These are phyloP conservation scores for Pseudogymnoascus sp. DNA, from an alignment of 2,329 filamentous ascomycete genomes.

Conservation along the genomic window DNA sequence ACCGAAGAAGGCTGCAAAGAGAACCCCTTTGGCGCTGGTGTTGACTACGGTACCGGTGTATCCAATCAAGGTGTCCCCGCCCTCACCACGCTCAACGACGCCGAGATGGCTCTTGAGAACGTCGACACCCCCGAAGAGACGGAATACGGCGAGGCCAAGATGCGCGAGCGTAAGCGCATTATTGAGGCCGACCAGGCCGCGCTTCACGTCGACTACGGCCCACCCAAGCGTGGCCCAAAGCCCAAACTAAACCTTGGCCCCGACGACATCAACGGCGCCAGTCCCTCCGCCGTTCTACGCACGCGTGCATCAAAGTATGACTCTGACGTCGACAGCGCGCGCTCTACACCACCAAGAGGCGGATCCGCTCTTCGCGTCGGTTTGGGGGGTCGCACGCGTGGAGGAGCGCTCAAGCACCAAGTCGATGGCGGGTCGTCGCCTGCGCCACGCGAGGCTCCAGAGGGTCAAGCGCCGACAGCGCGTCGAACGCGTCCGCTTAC, in stretches of 20 bases:
- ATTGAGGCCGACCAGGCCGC: constrained; percentile 61
- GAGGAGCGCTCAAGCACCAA: constrained; percentile 49
- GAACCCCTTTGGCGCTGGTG: constrained; percentile 77
- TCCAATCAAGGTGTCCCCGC: constrained; percentile 62
- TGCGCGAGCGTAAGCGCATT: constrained; percentile 66
- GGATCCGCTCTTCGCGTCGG: constrained; percentile 29
- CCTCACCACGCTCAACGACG: constrained; percentile 55
- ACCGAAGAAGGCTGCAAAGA: constrained; percentile 76
- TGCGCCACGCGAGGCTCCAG: constrained; percentile 30
- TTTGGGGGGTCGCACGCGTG: constrained; percentile 15
- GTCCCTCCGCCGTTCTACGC: constrained; percentile 41
- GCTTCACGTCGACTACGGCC: constrained; percentile 33
- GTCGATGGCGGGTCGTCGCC: constrained; percentile 52
- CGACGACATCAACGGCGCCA: constrained; percentile 44
- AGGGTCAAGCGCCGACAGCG: constrained; percentile 32
- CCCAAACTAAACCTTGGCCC: constrained; percentile 29
- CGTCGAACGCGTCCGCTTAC: constrained; percentile 67
- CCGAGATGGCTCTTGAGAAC: constrained; percentile 62
- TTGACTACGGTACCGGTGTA: constrained; percentile 56
- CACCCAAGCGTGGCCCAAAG: constrained; percentile 45
- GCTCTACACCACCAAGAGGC: constrained; percentile 40
- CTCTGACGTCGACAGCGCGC: constrained; percentile 44
- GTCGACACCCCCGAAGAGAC: constrained; percentile 63
- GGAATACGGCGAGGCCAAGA: constrained; percentile 63
- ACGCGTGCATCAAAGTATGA: constrained; percentile 57